phyloP scores from a whole-genome alignment of 164 flowering plant genomes.

The Annona squamosa region DNA sequence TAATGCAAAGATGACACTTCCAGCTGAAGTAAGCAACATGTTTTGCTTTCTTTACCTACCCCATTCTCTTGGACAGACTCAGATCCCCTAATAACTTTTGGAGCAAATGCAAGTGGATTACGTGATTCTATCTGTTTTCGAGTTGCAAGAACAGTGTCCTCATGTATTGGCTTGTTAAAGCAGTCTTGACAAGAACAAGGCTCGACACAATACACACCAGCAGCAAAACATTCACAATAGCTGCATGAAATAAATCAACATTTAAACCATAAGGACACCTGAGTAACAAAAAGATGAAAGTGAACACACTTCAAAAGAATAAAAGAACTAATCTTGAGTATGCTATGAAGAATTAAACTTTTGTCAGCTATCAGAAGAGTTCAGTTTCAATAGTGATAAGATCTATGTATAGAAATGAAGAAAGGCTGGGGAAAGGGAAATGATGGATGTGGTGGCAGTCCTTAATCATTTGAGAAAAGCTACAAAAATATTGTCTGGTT shows the following conservation, averaged over 20 bases:
- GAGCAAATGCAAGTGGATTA: conserved; percentile 77
- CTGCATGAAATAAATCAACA: conserved; percentile 21
- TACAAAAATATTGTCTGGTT: no score
- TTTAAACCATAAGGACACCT: background rate
- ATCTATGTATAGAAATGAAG: no score
- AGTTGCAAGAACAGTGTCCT: conserved; percentile 54
- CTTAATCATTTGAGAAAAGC: no score
- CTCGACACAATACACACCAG: conserved; percentile 71
- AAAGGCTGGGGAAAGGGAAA: no score
- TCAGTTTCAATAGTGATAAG: no score
- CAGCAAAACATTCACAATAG: conserved; percentile 83
- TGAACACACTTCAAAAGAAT: background rate
- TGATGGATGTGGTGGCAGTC: no score
- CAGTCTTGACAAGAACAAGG: conserved; percentile 69
- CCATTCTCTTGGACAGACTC: conserved; percentile 25
- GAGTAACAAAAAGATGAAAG: no score
- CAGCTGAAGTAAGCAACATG: background rate
- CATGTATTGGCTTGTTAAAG: conserved; percentile 56
- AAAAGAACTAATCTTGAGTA: background rate
- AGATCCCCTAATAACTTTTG: conserved; percentile 49
- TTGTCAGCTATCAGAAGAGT: no score
- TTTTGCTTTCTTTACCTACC: conserved; percentile 25
- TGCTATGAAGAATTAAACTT: no score
- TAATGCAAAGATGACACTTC: background rate
- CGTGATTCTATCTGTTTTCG: conserved; percentile 68